These are phyloP conservation scores for Chlorella sorokiniana DNA, from an alignment of 139 green algal species.

Conservation along the genomic window DNA sequence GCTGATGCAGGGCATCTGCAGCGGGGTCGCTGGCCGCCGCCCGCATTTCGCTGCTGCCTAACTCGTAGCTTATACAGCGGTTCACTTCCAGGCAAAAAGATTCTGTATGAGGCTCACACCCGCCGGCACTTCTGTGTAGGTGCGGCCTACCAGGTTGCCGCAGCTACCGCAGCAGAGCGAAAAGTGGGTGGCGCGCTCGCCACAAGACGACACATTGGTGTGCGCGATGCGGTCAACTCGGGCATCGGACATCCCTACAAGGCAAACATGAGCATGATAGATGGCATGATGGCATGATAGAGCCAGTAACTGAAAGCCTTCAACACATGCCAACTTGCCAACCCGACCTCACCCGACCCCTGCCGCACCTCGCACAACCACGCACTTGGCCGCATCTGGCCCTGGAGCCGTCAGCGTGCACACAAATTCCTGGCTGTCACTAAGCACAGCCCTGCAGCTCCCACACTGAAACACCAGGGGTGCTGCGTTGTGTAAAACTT, in stretches of 20 bases:
- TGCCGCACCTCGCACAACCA: constrained; percentile 16
- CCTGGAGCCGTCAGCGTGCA: constrained; percentile 16
- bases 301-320: not conserved
- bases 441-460: constrained; percentile 22
- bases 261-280: not conserved
- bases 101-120: not conserved
- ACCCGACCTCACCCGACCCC: not conserved
- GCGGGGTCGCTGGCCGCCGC: not conserved
- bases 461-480: constrained; percentile 37
- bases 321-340: not conserved
- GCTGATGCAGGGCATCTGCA: not conserved
- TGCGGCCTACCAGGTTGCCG: constrained; percentile 17
- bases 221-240: constrained; percentile 30
- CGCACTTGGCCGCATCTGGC: constrained; percentile 8
- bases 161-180: constrained; percentile 28
- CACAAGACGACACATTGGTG: too few relatives aligned
- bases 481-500: too few relatives aligned
- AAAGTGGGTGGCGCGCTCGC: not conserved
- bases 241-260: constrained; percentile 26
- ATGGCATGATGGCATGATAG: not conserved
- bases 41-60: constrained; percentile 31
- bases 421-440: constrained; percentile 41
- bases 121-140: constrained; percentile 24
- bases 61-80: constrained; percentile 27
- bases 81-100: constrained; percentile 11